These are phyloP conservation scores for Dacryopinax primogenitus DNA, from an alignment of 768 basidiomycete genomes.

Conservation along the genomic window DNA sequence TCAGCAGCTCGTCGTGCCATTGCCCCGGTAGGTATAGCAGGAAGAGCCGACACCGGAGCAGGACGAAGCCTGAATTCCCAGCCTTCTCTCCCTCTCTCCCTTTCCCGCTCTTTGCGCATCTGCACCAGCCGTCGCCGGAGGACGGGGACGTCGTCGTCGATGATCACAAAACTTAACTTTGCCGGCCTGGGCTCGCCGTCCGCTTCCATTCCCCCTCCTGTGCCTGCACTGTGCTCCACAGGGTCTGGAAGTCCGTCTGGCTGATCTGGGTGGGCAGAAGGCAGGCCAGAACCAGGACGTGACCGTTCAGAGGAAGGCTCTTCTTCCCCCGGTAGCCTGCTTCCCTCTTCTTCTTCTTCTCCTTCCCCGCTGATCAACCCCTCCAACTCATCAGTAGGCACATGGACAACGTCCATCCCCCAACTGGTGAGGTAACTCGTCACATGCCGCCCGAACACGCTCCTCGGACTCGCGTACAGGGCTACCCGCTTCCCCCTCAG, in stretches of 20 bases:
- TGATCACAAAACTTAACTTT: constrained; percentile 58
- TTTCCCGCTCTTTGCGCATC: constrained; percentile 44
- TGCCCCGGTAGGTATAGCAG: too few species aligned
- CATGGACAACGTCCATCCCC: constrained; percentile 87
- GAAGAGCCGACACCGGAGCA: too few species aligned
- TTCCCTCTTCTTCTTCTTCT: neutral
- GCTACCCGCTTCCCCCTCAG: constrained; percentile 72
- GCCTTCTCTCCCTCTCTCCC: too few species aligned
- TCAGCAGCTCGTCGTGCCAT: neutral
- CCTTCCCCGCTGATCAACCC: constrained; percentile 5
- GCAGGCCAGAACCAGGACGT: too few species aligned
- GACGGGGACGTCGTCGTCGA: constrained; percentile 81
- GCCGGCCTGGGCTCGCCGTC: constrained; percentile 18
- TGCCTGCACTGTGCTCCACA: too few species aligned
- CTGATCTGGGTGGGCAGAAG: too few species aligned
- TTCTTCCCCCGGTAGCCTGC: too few species aligned
- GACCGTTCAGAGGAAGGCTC: too few species aligned
- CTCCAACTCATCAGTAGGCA: constrained; percentile 27
- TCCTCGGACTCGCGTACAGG: constrained; percentile 73
- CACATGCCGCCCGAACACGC: constrained; percentile 82
- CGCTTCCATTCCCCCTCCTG: neutral
- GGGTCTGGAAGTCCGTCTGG: too few species aligned
- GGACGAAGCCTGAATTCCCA: too few species aligned
- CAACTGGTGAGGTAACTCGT: constrained; percentile 87
- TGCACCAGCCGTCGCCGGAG: constrained; percentile 62